Evolutionary conservation across 2,329 filamentous ascomycete species (phyloP).

Genomic region (Curvularia eragrostidis): DNA sequence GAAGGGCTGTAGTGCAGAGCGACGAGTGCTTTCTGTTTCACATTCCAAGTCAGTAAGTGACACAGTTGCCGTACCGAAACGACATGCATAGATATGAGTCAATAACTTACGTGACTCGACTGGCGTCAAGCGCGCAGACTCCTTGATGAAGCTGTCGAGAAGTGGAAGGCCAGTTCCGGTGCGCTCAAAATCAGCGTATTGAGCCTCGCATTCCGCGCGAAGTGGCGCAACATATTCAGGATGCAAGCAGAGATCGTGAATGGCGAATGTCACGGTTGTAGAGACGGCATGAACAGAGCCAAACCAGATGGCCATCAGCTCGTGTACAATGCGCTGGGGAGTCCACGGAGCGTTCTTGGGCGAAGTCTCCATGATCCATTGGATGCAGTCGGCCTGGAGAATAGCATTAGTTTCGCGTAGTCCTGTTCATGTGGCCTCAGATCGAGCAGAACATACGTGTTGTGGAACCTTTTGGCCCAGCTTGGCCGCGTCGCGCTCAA

Average conservation of each 20-base stretch:
- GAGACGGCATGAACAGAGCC: conserved; percentile 41
- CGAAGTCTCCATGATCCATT: conserved; percentile 46
- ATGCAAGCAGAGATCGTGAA: conserved; percentile 26
- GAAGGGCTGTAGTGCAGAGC: conserved; percentile 24
- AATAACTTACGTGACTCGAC: conserved; percentile 25
- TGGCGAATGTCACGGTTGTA: conserved; percentile 26
- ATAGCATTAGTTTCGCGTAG: background rate
- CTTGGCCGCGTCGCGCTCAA: conserved; percentile 19
- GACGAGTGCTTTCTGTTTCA: conserved; percentile 23
- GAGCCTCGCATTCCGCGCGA: conserved; percentile 21
- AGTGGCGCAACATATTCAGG: conserved; percentile 28
- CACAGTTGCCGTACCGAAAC: background rate
- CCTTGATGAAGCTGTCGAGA: conserved; percentile 34
- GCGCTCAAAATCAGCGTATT: conserved; percentile 25
- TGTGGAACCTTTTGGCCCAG: conserved; percentile 19
- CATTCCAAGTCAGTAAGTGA: background rate
- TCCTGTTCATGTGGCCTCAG: too few species aligned
- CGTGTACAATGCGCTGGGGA: conserved; percentile 32
- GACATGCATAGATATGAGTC: background rate
- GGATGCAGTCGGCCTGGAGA: conserved; percentile 36
- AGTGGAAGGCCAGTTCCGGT: conserved; percentile 22
- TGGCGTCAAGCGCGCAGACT: conserved; percentile 27
- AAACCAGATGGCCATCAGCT: conserved; percentile 48
- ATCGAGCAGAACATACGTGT: conserved; percentile 6
- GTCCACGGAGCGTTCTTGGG: conserved; percentile 38